Percentiles rank a stretch among this genome's conserved stretches.
Evolutionary conservation across 108 stramenopile species (phyloP).

Genomic region (Pseudonitzschia delicatissima): DNA sequence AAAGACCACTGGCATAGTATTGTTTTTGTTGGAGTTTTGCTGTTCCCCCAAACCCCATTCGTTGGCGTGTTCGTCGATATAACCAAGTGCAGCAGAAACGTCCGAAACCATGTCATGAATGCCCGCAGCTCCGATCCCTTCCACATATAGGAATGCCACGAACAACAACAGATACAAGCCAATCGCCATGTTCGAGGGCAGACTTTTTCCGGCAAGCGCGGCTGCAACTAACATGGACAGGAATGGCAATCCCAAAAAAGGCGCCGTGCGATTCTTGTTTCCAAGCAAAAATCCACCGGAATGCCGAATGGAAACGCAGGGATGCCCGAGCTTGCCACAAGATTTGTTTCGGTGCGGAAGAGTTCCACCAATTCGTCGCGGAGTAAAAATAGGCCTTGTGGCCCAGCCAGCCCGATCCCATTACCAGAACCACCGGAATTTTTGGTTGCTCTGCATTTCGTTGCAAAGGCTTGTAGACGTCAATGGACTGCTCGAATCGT

Average conservation of each 20-base stretch:
- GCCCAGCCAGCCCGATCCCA: constrained; percentile 71
- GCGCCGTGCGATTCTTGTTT: constrained; percentile 8
- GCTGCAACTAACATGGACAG: too few species aligned
- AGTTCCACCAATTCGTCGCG: constrained; percentile 68
- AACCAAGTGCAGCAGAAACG: constrained; percentile 54
- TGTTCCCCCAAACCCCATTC: constrained; percentile 6
- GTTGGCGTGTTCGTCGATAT: constrained; percentile 24
- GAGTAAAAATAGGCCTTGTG: constrained; percentile 44
- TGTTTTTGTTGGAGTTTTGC: background rate
- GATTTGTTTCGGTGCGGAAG: constrained; percentile 42
- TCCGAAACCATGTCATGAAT: constrained; percentile 61
- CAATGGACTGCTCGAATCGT: constrained; percentile 58
- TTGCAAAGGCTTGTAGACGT: constrained; percentile 47
- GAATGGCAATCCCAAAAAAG: too few species aligned
- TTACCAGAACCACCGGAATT: constrained; percentile 46
- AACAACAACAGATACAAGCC: too few species aligned
- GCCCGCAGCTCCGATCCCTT: constrained; percentile 31
- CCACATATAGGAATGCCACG: background rate
- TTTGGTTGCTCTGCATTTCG: background rate
- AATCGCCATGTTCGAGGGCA: too few species aligned
- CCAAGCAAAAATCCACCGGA: constrained; percentile 47
- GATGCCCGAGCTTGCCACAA: constrained; percentile 38
- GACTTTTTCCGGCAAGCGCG: too few species aligned
- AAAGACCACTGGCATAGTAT: constrained; percentile 32
- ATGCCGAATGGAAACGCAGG: constrained; percentile 64